Base-by-base conservation (phyloP, 2,329 filamentous ascomycete species). In the Pestalotiopsis sp. region DNA sequence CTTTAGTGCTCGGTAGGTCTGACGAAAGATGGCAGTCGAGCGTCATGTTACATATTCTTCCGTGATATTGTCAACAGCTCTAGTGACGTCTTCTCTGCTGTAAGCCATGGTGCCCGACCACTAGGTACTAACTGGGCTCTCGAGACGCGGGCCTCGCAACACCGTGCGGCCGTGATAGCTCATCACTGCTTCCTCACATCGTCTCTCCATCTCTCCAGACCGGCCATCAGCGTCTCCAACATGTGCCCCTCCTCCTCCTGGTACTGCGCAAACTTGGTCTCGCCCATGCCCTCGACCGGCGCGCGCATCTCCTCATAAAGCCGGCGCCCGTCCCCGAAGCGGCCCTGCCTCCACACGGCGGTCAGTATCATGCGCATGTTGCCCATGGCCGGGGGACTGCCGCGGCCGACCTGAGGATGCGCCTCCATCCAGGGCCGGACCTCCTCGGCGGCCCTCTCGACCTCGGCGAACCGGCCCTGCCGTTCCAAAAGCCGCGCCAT, bases 241-340 rank as follows among this genome's bases (percentile, higher is more conserved):
- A 63, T 44, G 17, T 30, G 7, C 38, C 35, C 7, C 60, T 63
- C 60, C 20, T 63, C 60, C 14, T 63, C 20, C 39, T 63, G 60
- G 20, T 63, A 63, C 13, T 63, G 35, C 3, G 60, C 60, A 63
- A 63, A 63, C 38, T 48, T 63, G 38, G 14, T 44, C 14, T 63
- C 22, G 9, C 24, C 60, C 60, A 48, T 63, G 38, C 38, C 38
- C 10, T 52, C 60, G n/a, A 63, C 39, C 35, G 52, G 22, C 10
- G 10, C n/a, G 17, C 11, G 20, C 38, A 48, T 63, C 6, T 63
- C 60, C 39, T 24, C 5, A 13, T 44, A 44, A 1, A 63, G 4
- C 3, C 3, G n/a, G 4, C 20, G 17, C 20, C 17, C 39, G 9
- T 63, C 60, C 10, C 48, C 60, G 35, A 22, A 26, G 11, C 40